Percentiles rank a stretch among this genome's conserved stretches.
These are phyloP conservation scores for Moringa oleifera DNA, from an alignment of 345 rosid species.

Conservation along the genomic window DNA sequence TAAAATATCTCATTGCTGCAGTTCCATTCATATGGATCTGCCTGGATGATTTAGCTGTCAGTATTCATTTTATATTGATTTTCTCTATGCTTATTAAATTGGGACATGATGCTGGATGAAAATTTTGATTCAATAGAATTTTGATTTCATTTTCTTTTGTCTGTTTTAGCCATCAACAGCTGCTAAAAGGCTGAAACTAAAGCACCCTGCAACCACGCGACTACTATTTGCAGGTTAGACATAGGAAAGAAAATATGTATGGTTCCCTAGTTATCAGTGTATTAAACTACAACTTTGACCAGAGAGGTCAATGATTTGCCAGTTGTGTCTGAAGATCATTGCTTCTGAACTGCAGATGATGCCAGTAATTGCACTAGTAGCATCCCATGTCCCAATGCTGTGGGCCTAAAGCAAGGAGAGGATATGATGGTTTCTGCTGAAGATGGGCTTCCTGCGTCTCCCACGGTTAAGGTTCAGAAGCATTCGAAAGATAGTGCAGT, in stretches of 20 bases:
- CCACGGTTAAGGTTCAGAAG: constrained; percentile 14
- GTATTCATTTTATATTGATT: too few relatives aligned
- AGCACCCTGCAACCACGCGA: constrained; percentile 9
- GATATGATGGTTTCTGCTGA: constrained; percentile 15
- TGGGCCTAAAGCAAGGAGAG: constrained; percentile 15
- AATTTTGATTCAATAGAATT: too few relatives aligned
- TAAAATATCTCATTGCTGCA: too few relatives aligned
- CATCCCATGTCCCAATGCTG: constrained; percentile 16
- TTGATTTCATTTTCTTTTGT: neutral
- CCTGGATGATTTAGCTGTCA: too few relatives aligned
- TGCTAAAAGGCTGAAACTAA: constrained; percentile 16
- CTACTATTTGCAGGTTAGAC: neutral
- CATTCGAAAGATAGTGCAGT: constrained; percentile 11
- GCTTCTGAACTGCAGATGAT: constrained; percentile 23
- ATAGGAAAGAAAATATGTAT: neutral
- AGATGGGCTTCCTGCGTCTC: constrained; percentile 2
- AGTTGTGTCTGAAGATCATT: neutral
- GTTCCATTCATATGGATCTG: too few relatives aligned
- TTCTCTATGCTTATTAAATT: too few relatives aligned
- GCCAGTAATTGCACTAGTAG: constrained; percentile 25
- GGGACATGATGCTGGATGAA: too few relatives aligned
- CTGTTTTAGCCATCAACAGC: constrained; percentile 12
- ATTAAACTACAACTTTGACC: too few relatives aligned
- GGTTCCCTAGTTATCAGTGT: too few relatives aligned
- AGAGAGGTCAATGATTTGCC: too few relatives aligned